These are phyloP conservation scores for Fusarium nurragi DNA, from an alignment of 2,329 filamentous ascomycete species.

Conservation along the genomic window DNA sequence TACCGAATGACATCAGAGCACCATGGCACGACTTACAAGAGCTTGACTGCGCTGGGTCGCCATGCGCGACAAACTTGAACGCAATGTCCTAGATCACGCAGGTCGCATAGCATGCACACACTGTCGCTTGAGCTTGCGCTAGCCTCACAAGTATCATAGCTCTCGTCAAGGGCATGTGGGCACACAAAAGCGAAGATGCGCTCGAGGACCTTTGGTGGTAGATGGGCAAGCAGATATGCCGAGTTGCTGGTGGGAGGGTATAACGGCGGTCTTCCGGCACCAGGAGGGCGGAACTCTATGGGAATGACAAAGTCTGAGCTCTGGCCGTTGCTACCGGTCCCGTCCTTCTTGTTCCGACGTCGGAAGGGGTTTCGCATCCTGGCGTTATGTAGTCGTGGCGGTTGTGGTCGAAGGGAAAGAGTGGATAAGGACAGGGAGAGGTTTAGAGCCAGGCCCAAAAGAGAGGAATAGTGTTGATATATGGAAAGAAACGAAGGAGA, in stretches of 20 bases:
- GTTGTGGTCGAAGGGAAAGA: constrained; percentile 10
- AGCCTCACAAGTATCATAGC: constrained; percentile 84
- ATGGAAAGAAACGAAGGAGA: constrained; percentile 5
- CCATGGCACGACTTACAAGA: constrained; percentile 65
- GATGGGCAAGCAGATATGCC: constrained; percentile 56
- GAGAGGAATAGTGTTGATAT: background rate
- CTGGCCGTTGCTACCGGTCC: constrained; percentile 38
- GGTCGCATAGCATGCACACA: constrained; percentile 92
- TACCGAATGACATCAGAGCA: constrained; percentile 1
- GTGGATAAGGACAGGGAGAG: constrained; percentile 6
- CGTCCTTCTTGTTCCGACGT: constrained; percentile 52
- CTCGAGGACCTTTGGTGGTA: constrained; percentile 76
- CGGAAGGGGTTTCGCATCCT: constrained; percentile 52
- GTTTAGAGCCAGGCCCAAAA: background rate
- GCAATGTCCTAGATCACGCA: constrained; percentile 86
- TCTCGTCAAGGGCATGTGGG: constrained; percentile 80
- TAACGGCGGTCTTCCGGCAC: constrained; percentile 39
- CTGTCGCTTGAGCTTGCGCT: constrained; percentile 72
- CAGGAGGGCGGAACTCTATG: constrained; percentile 44
- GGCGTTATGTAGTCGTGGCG: constrained; percentile 16
- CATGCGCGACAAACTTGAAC: constrained; percentile 78
- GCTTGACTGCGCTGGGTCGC: constrained; percentile 61
- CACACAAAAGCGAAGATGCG: constrained; percentile 85
- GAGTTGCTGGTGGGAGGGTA: constrained; percentile 55
- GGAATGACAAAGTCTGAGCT: constrained; percentile 42